Evolutionary conservation across 441 rosid species (phyloP), one percentile per base, ranked within the genome.

Genomic region (Jatropha podagrica): DNA sequence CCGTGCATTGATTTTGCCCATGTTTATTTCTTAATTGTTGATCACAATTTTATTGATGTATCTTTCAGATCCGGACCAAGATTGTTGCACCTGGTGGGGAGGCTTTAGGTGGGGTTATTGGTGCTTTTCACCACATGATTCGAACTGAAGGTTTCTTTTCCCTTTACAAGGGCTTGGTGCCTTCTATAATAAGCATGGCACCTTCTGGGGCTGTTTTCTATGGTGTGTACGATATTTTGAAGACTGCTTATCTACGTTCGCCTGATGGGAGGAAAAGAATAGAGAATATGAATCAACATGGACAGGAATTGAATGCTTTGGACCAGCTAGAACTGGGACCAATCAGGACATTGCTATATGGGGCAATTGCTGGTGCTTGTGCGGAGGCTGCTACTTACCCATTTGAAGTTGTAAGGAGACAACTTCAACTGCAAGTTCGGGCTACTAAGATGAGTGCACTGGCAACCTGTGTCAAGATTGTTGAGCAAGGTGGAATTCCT

Each of bases 31-130:
- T 20, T 52, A 17, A 61, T 44, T 73, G 52, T 67, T 8, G 44
- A 20, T 44, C 23, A 3, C 42, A n/a, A 1, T 61, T 71, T 32
- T 48, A 69, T 68, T 74, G 37, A 56, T 48, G 15, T 66, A 61
- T 71, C 15, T 63, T 80, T 41, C 78, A 93, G 98, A 78, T 93
- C 66, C 84, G 93, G 51, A 91, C 98, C 12, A 90, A 89, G 84
- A 84, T 93, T 73, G 92, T 93, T 71, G 96, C 95, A 42, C 86
- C 92, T 9, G 98, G 98, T 75, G 95, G 93, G 52, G 98, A 93
- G 83, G 86, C 87, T 64, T 83, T 91, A 74, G 96, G 94, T 4
- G 96, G 97, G 76, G 90, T 91, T 1, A 80, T 75, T 73, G 96
- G 96, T 70, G 87, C 96, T 54, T 91, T 91, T 74, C 83, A 51